Percentiles rank a stretch among this genome's conserved stretches.
phyloP scores from a whole-genome alignment of 495 filamentous ascomycete species.

The Gamarada debralockiae region DNA sequence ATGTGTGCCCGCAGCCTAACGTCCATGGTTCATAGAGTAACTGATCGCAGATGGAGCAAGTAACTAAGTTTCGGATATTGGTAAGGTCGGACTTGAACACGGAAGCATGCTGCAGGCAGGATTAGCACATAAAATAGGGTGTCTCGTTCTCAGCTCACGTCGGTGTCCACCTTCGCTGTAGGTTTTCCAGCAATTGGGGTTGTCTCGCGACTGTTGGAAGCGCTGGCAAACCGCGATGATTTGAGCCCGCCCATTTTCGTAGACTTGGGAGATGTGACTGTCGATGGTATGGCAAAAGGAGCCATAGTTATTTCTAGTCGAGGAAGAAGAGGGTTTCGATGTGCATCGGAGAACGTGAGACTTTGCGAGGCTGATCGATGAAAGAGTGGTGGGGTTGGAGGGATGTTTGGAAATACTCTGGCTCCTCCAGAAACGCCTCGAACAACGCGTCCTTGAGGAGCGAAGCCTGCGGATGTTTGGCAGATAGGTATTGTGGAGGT shows the following conservation, averaged over 20 bases:
- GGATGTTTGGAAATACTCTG: too few relatives aligned
- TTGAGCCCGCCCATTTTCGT: background rate
- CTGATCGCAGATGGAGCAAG: slow-evolving; percentile 66
- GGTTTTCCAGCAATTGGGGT: slow-evolving; percentile 5
- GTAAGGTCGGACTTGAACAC: slow-evolving; percentile 22
- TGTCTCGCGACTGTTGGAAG: slow-evolving; percentile 9
- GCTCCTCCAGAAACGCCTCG: too few relatives aligned
- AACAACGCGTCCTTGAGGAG: too few relatives aligned
- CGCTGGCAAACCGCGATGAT: background rate
- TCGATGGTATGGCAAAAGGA: slow-evolving; percentile 1
- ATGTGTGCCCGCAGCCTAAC: slow-evolving; percentile 68
- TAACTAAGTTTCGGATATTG: slow-evolving; percentile 32
- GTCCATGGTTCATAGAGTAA: slow-evolving; percentile 72
- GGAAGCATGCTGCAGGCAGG: slow-evolving; percentile 9
- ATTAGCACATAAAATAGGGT: slow-evolving; percentile 4
- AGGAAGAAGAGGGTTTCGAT: background rate
- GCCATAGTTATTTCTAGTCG: background rate
- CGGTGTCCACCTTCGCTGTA: background rate
- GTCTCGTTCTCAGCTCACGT: slow-evolving; percentile 5
- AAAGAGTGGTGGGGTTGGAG: too few relatives aligned
- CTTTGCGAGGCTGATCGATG: too few relatives aligned
- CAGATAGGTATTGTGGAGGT: too few relatives aligned
- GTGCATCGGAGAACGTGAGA: too few relatives aligned
- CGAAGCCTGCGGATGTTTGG: too few relatives aligned
- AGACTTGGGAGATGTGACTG: background rate